A percentile compares a stretch with the other conserved stretches of the same genome.
Evolutionary conservation across 768 basidiomycete species (phyloP).

Genomic region (Coprinopsis sp.): DNA sequence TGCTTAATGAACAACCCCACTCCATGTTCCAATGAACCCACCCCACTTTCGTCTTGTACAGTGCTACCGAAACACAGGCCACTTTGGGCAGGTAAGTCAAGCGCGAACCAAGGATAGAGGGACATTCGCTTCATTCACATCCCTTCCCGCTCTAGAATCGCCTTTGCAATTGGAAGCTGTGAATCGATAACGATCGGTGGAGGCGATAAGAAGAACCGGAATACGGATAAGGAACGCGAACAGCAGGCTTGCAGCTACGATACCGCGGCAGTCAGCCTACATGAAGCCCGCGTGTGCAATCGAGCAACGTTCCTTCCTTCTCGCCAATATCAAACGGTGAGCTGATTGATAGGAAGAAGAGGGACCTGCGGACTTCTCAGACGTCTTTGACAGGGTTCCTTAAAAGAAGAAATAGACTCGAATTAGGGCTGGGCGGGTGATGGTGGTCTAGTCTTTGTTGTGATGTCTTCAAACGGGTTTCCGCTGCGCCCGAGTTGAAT

Average conservation of each 20-base stretch:
- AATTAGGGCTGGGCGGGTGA: no score
- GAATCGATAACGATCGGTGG: conserved; percentile 4
- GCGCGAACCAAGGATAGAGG: background rate
- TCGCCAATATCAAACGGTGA: no score
- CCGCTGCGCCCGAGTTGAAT: no score
- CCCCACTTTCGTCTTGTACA: no score
- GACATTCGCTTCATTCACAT: background rate
- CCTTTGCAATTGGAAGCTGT: background rate
- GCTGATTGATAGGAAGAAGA: conserved; percentile 1
- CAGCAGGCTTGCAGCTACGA: background rate
- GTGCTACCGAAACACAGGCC: no score
- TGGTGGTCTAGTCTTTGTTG: no score
- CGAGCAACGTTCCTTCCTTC: no score
- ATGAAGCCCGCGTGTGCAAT: no score
- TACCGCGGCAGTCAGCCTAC: no score
- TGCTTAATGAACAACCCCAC: no score
- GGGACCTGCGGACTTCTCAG: background rate
- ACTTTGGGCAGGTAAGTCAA: background rate
- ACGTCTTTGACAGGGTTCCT: background rate
- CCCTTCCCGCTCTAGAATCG: background rate
- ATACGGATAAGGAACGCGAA: background rate
- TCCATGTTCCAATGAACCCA: no score
- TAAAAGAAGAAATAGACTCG: conserved; percentile 5
- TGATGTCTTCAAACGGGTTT: background rate
- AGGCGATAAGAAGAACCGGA: conserved; percentile 2